Conservation (phyloP, 225 moss, liverwort and hornwort genomes). For the Polytrichum formosum region DNA sequence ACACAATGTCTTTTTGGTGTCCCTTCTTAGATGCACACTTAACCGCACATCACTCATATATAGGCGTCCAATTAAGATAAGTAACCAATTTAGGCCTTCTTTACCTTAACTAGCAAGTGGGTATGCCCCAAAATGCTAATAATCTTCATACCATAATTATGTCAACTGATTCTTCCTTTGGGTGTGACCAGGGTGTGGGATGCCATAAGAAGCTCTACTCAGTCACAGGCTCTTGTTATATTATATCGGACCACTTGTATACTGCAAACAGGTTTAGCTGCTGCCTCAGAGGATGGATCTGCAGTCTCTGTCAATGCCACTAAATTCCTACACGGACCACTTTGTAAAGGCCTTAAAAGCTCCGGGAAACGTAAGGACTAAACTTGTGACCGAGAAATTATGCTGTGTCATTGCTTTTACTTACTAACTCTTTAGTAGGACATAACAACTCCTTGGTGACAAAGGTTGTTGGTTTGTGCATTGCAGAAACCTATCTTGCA, state of each 20-base stretch:
- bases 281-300: constrained; percentile 38
- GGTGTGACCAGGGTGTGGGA: constrained; percentile 74
- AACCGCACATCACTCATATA: too few relatives aligned
- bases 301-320: constrained; percentile 43
- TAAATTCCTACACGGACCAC: constrained; percentile 47
- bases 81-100: too few relatives aligned
- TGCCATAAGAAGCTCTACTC: constrained; percentile 54
- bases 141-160: not conserved
- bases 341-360: constrained; percentile 43
- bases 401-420: too few relatives aligned
- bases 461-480: not conserved
- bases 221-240: constrained; percentile 61
- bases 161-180: not conserved
- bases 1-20: too few relatives aligned
- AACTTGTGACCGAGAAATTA: not conserved
- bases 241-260: constrained; percentile 58
- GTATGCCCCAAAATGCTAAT: too few relatives aligned
- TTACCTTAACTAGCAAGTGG: not conserved
- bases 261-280: constrained; percentile 70
- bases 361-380: constrained; percentile 65
- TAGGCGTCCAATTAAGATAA: too few relatives aligned
- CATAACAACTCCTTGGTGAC: too few relatives aligned
- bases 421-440: too few relatives aligned
- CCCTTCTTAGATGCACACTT: too few relatives aligned
- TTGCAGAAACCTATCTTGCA: constrained; percentile 80